These are phyloP conservation scores for Alternaria ventricosa DNA, from an alignment of 2,329 filamentous ascomycete genomes.

Conservation along the genomic window DNA sequence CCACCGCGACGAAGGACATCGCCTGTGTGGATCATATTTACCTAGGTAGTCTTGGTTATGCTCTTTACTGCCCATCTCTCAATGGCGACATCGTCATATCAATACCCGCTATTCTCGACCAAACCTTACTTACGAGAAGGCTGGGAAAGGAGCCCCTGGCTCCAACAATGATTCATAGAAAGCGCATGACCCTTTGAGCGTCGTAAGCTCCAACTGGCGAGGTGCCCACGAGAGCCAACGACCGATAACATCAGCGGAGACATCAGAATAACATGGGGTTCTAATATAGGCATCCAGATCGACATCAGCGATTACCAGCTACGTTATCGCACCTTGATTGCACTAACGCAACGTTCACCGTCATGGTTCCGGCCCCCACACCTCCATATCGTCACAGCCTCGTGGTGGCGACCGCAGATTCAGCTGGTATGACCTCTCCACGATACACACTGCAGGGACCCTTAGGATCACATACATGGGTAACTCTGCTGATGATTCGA, in stretches of 20 bases:
- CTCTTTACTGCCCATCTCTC: not conserved
- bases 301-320: conserved; percentile 10
- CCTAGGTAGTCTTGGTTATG: not conserved
- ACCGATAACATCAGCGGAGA: not conserved
- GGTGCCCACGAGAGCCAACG: not conserved
- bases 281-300: conserved; percentile 8
- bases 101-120: not conserved
- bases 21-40: not conserved
- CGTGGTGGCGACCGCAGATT: conserved; percentile 17
- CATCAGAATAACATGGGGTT: not conserved
- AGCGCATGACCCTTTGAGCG: conserved; percentile 10
- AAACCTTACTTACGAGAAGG: not conserved
- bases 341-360: not conserved
- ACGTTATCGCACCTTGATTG: not conserved
- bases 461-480: conserved; percentile 6
- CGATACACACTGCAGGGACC: conserved; percentile 7
- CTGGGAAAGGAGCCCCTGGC: not conserved
- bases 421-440: conserved; percentile 23
- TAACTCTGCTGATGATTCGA: not conserved
- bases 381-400: conserved; percentile 20
- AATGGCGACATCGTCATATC: not conserved
- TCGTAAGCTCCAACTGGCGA: conserved; percentile 6
- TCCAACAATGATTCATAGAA: not conserved
- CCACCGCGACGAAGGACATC: not conserved
- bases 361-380: conserved; percentile 18